Conservation (phyloP, 1,139 yeast genomes). For the Geotrichum reessii region DNA sequence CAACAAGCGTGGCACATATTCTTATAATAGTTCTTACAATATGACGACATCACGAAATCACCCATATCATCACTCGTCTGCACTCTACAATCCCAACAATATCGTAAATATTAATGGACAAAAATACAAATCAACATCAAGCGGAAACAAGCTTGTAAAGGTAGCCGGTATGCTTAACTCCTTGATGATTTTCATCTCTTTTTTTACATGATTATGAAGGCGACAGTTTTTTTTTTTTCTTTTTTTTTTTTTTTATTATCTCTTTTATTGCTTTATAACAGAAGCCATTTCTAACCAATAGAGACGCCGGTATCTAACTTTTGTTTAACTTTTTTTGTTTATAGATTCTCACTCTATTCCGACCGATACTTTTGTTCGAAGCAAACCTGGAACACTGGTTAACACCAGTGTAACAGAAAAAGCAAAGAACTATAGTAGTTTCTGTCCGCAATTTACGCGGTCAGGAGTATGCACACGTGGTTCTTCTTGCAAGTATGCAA, state of each 20-base stretch:
- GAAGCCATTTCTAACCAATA: neutral
- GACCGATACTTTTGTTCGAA: conserved; percentile 26
- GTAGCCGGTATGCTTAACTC: conserved; percentile 15
- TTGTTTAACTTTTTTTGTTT: neutral
- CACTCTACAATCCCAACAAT: neutral
- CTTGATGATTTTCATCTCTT: neutral
- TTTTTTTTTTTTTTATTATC: neutral
- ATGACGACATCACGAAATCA: neutral
- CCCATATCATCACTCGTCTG: neutral
- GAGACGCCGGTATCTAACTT: neutral
- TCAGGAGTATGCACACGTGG: conserved; percentile 49
- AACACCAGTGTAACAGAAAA: conserved; percentile 17
- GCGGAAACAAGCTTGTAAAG: conserved; percentile 16
- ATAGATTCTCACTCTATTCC: neutral
- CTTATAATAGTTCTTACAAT: neutral
- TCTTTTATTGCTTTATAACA: neutral
- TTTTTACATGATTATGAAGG: neutral
- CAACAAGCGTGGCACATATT: neutral
- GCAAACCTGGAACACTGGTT: conserved; percentile 30
- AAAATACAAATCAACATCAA: conserved; percentile 11
- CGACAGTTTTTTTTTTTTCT: neutral
- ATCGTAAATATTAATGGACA: conserved; percentile 12
- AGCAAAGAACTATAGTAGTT: conserved; percentile 11
- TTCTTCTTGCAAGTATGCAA: conserved; percentile 44
- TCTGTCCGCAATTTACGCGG: conserved; percentile 33